Conservation (phyloP, 2,329 filamentous ascomycete species). For the Fusarium sambucinum region DNA sequence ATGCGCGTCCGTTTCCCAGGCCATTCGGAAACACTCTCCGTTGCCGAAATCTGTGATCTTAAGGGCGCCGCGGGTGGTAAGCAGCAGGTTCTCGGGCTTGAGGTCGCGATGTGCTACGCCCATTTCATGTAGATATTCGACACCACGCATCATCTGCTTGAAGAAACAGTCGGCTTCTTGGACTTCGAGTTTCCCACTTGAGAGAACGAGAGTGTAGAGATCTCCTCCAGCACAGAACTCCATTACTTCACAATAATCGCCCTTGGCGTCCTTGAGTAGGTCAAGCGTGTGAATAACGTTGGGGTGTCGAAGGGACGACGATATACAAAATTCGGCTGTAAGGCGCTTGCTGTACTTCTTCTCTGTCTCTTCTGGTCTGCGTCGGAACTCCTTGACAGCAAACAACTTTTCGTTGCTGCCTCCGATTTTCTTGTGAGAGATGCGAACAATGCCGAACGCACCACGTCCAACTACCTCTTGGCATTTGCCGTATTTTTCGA, state of each 20-base stretch:
- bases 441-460: slow-evolving; percentile 96
- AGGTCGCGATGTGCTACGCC: slow-evolving; percentile 96
- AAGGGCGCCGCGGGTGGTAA: slow-evolving; percentile 90
- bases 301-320: slow-evolving; percentile 93
- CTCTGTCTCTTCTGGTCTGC: slow-evolving; percentile 90
- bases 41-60: slow-evolving; percentile 99
- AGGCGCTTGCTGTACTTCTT: slow-evolving; percentile 98
- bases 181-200: slow-evolving; percentile 91
- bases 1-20: slow-evolving; percentile 97
- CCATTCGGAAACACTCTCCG: slow-evolving; percentile 99
- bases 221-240: slow-evolving; percentile 98
- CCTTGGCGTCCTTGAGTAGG: slow-evolving; percentile 93
- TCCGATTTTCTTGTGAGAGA: slow-evolving; percentile 94
- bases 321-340: slow-evolving; percentile 98
- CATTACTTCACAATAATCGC: slow-evolving; percentile 99
- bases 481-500: slow-evolving; percentile 98
- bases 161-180: slow-evolving; percentile 97
- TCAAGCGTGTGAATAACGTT: slow-evolving; percentile 99
- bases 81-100: slow-evolving; percentile 94
- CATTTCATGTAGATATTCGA: slow-evolving; percentile 99
- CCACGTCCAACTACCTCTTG: slow-evolving; percentile 96
- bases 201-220: slow-evolving; percentile 90
- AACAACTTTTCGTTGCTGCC: slow-evolving; percentile 89
- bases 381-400: slow-evolving; percentile 97
- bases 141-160: slow-evolving; percentile 98